Conservation (phyloP, 352 stramenopile species). For the Hyaloperonospora brassicae region DNA sequence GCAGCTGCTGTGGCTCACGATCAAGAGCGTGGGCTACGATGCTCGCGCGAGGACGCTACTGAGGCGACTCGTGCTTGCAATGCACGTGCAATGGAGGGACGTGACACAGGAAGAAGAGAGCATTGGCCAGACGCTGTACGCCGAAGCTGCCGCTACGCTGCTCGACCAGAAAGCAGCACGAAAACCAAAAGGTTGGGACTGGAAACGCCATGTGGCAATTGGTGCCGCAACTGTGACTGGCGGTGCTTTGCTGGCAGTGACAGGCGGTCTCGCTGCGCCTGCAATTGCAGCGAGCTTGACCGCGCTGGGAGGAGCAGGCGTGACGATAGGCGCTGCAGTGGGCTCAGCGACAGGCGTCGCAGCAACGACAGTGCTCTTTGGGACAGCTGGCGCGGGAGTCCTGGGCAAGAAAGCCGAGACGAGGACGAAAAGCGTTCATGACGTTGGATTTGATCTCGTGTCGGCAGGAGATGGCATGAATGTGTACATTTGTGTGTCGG, state of each 20-base stretch:
- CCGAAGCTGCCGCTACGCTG: slow-evolving; percentile 65
- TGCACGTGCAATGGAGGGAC: slow-evolving; percentile 50
- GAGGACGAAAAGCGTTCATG: slow-evolving; percentile 61
- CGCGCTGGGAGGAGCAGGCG: slow-evolving; percentile 50
- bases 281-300: slow-evolving; percentile 55
- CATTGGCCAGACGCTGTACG: slow-evolving; percentile 62
- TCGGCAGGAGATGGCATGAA: slow-evolving; percentile 79
- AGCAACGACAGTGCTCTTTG: slow-evolving; percentile 73
- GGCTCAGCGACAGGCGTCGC: slow-evolving; percentile 47
- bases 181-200: slow-evolving; percentile 61
- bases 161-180: slow-evolving; percentile 43
- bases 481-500: slow-evolving; percentile 82
- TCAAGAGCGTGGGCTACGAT: slow-evolving; percentile 74
- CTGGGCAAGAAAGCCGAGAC: slow-evolving; percentile 76
- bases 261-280: slow-evolving; percentile 52
- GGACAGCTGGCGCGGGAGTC: slow-evolving; percentile 66
- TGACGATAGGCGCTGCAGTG: slow-evolving; percentile 52
- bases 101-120: slow-evolving; percentile 60
- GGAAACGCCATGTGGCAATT: slow-evolving; percentile 72
- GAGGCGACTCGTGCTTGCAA: slow-evolving; percentile 33
- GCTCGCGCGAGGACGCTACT: slow-evolving; percentile 52
- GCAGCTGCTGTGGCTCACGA: slow-evolving; percentile 67
- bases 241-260: slow-evolving; percentile 65
- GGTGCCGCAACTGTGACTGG: slow-evolving; percentile 60
- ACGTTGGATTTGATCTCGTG: slow-evolving; percentile 78